Evolutionary conservation across 2,329 filamentous ascomycete species (phyloP).

Genomic region (Aspergillus amoenus): DNA sequence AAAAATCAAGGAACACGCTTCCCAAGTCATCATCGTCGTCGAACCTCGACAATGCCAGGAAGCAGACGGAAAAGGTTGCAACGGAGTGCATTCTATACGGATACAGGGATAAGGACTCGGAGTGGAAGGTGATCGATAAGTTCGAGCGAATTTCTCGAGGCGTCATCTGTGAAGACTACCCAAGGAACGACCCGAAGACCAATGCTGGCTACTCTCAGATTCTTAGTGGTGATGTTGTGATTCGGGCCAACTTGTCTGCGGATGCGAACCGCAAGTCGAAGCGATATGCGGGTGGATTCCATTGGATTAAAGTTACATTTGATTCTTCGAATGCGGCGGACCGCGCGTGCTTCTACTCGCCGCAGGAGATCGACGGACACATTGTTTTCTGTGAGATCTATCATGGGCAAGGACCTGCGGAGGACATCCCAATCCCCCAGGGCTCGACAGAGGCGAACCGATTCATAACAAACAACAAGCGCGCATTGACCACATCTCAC

Average conservation of each 20-base stretch:
- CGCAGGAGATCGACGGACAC: slow-evolving; percentile 69
- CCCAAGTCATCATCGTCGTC: slow-evolving; percentile 43
- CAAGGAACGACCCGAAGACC: slow-evolving; percentile 74
- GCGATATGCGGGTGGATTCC: slow-evolving; percentile 75
- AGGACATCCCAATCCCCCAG: slow-evolving; percentile 64
- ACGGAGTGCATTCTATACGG: slow-evolving; percentile 85
- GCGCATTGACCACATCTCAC: slow-evolving; percentile 37
- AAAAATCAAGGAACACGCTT: slow-evolving; percentile 35
- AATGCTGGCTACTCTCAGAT: slow-evolving; percentile 69
- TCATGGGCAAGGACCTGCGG: slow-evolving; percentile 61
- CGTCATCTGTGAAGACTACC: slow-evolving; percentile 88
- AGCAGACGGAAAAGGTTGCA: slow-evolving; percentile 52
- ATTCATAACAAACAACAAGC: slow-evolving; percentile 29
- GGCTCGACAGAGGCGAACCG: slow-evolving; percentile 29
- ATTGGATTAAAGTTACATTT: slow-evolving; percentile 90
- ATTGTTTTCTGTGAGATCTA: slow-evolving; percentile 71
- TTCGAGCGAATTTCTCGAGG: slow-evolving; percentile 81
- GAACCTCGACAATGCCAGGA: slow-evolving; percentile 40
- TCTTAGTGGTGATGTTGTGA: slow-evolving; percentile 70
- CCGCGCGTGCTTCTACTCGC: slow-evolving; percentile 67
- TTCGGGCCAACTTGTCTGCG: slow-evolving; percentile 65
- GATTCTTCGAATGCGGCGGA: slow-evolving; percentile 72
- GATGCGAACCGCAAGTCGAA: slow-evolving; percentile 79
- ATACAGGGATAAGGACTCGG: slow-evolving; percentile 65
- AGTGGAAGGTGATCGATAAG: slow-evolving; percentile 84